Conservation (phyloP, 768 basidiomycete genomes). For the Lentinula detonsa region DNA sequence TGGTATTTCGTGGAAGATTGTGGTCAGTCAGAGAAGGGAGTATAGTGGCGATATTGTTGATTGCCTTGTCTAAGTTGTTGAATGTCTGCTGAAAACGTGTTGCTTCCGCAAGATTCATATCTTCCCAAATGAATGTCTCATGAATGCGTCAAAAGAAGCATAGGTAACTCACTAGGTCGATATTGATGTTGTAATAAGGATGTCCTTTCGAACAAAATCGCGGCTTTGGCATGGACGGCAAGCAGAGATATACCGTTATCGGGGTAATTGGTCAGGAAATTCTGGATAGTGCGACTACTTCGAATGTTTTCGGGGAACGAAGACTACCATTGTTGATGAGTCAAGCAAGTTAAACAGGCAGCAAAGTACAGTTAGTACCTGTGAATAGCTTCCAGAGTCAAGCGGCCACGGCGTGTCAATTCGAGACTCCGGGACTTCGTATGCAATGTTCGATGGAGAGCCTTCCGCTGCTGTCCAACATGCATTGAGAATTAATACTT, state of each 20-base stretch:
- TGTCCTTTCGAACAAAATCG: constrained; percentile 11
- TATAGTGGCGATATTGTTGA: constrained; percentile 3
- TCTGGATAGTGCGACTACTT: constrained; percentile 11
- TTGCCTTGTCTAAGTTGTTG: constrained; percentile 7
- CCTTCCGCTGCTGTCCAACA: constrained; percentile 25
- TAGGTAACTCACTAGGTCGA: constrained; percentile 7
- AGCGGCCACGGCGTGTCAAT: constrained; percentile 40
- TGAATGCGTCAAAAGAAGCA: not conserved
- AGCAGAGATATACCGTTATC: constrained; percentile 9
- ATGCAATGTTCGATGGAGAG: constrained; percentile 23
- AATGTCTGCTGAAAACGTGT: constrained; percentile 5
- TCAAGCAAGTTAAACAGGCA: not conserved
- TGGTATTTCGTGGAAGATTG: not conserved
- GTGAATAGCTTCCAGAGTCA: constrained; percentile 8
- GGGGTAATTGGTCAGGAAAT: constrained; percentile 9
- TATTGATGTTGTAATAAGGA: constrained; percentile 7
- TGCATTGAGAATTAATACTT: constrained; percentile 26
- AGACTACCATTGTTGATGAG: not conserved
- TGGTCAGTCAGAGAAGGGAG: constrained; percentile 1
- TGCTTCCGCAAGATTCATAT: constrained; percentile 3
- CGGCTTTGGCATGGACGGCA: constrained; percentile 13
- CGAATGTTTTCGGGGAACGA: not conserved
- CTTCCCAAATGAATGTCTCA: not conserved
- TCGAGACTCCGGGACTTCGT: constrained; percentile 16
- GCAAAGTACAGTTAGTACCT: constrained; percentile 6